Evolutionary conservation across 164 flowering plant species (phyloP), one percentile per base, ranked within the genome.

Genomic region (Warburgia ugandensis): DNA sequence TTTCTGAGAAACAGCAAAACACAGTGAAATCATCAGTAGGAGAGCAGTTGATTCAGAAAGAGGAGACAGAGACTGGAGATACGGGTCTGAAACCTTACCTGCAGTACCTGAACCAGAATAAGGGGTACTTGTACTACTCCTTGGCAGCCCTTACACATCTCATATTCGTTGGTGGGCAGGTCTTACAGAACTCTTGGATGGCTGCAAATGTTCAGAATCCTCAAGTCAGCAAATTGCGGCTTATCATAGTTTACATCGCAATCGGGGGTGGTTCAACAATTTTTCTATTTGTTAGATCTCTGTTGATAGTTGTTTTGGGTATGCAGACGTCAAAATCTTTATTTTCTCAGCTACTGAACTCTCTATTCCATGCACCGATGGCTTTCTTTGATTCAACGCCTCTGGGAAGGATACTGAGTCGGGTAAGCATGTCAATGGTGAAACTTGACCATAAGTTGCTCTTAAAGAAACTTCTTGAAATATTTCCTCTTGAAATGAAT

Each of bases 181-280:
- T 80, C 41, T n/a, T 39, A 16, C 92, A 83, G 51, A 77, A 72
- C 64, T 72, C 68, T 13, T 86, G 87, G 92, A 69, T 89, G 76
- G 97, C 97, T 51, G 72, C 77, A 20, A 66, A 77, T 29, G 65
- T 83, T 33, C 69, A 80, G 40, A 62, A 77, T 38, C 58, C 76
- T 45, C 32, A 56, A 25, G 69, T 77, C 13, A 64, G 68, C 70
- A 56, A 22, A 27, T 41, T 61, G 48, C 50, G 44, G 44, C 45
- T 86, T 60, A 63, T 78, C 22, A 5, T 54, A 7, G 78, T 83
- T 5, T 86, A 80, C 69, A 55, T 76, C 40, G 32, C 63, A 29
- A 74, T 81, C 29, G 82, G 79, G 46, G 23, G 36, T 30, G 6
- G 37, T 25, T 37, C 76, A 33, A 17, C 56, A 8, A 0, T 64